Evolutionary conservation across 148 eudicot genomes (phyloP).

Genomic region (Polygonum maritimum): DNA sequence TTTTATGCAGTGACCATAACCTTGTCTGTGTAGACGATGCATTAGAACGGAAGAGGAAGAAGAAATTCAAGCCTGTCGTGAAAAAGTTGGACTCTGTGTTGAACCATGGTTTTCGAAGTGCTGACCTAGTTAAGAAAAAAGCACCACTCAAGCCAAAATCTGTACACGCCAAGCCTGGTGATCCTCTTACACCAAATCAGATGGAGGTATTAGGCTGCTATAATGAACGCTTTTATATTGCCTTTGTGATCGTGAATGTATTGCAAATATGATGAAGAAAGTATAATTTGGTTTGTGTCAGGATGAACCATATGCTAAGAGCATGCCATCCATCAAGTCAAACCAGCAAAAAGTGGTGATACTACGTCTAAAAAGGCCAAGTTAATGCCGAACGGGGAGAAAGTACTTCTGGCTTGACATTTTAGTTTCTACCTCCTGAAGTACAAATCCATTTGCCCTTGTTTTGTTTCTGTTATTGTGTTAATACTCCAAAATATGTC

Average conservation of each 20-base stretch:
- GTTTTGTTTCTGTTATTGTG: neutral
- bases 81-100: slow-evolving; percentile 21
- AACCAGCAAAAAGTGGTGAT: slow-evolving; percentile 6
- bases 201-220: slow-evolving; percentile 30
- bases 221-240: neutral
- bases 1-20: neutral
- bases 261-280: neutral
- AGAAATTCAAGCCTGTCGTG: slow-evolving; percentile 38
- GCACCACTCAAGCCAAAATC: slow-evolving; percentile 28
- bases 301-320: neutral
- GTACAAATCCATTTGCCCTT: neutral
- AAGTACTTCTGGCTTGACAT: neutral
- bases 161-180: slow-evolving; percentile 28
- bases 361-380: neutral
- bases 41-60: slow-evolving; percentile 70
- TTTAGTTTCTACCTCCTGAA: neutral
- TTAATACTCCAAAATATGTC: neutral
- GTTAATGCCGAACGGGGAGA: slow-evolving; percentile 7
- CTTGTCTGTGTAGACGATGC: slow-evolving; percentile 50
- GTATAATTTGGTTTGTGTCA: slow-evolving; percentile 1
- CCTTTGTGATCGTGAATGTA: neutral
- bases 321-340: neutral
- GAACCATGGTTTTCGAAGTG: slow-evolving; percentile 23
- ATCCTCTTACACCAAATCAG: slow-evolving; percentile 45
- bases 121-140: slow-evolving; percentile 41